A percentile compares a stretch with the other conserved stretches of the same genome.
These are phyloP conservation scores for Periconia digitata DNA, from an alignment of 2,329 filamentous ascomycete genomes.

Conservation along the genomic window DNA sequence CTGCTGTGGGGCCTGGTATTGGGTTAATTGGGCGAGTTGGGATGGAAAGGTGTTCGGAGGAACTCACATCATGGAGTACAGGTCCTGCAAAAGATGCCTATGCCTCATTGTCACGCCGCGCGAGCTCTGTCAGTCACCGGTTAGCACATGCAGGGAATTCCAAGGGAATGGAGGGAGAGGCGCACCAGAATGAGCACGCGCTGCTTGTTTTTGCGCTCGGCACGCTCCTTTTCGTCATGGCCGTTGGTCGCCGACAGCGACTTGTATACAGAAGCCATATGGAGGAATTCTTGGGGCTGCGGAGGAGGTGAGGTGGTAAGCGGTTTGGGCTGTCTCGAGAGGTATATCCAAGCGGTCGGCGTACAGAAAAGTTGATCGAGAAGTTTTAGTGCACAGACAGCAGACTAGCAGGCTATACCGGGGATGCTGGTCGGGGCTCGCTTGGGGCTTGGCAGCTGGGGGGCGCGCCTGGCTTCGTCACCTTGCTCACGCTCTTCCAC, in stretches of 20 bases:
- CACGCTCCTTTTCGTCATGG: constrained; percentile 36
- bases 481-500: constrained; percentile 14
- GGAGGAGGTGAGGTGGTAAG: constrained; percentile 16
- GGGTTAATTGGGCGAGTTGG: neutral
- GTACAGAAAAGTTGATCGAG: constrained; percentile 10
- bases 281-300: constrained; percentile 6
- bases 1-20: constrained; percentile 69
- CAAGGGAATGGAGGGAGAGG: constrained; percentile 1
- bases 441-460: constrained; percentile 20
- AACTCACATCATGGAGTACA: constrained; percentile 71
- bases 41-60: neutral
- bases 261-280: constrained; percentile 61
- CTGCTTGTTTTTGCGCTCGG: constrained; percentile 48
- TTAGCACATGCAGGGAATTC: constrained; percentile 19
- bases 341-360: neutral
- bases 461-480: constrained; percentile 24
- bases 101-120: constrained; percentile 93
- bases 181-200: constrained; percentile 75
- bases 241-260: constrained; percentile 49
- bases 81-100: constrained; percentile 87
- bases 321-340: neutral
- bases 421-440: constrained; percentile 21
- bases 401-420: too few relatives aligned
- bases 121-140: constrained; percentile 62
- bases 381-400: too few relatives aligned